Evolutionary conservation across 257 asterid species (phyloP).

Genomic region (Verbascum thapsus): DNA sequence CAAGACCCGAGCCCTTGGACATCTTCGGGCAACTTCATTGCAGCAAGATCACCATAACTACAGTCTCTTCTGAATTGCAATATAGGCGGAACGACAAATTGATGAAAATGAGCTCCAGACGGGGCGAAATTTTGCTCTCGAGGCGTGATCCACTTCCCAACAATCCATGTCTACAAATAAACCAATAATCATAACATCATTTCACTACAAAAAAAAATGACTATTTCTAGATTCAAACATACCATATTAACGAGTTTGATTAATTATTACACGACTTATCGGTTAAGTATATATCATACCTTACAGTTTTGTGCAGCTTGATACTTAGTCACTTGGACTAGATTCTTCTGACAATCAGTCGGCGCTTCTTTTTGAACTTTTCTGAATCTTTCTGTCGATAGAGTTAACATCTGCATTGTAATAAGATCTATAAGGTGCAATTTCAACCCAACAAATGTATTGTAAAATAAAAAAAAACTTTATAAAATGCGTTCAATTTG

Average conservation of each 20-base stretch:
- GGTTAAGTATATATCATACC: conserved; percentile 36
- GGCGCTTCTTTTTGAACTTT: conserved; percentile 81
- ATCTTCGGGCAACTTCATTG: conserved; percentile 80
- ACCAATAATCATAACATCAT: not conserved
- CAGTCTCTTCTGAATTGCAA: conserved; percentile 74
- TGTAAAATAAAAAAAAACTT: too few species aligned
- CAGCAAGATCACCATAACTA: conserved; percentile 84
- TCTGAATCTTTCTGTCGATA: conserved; percentile 71
- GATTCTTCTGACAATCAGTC: conserved; percentile 52
- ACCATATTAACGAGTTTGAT: not conserved
- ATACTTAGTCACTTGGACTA: conserved; percentile 85
- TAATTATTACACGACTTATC: too few species aligned
- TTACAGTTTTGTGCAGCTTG: conserved; percentile 83
- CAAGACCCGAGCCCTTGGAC: conserved; percentile 82
- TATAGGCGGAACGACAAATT: conserved; percentile 88
- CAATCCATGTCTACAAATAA: conserved; percentile 70
- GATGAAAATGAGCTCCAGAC: conserved; percentile 79
- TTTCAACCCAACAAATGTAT: too few species aligned
- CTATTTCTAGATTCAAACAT: too few species aligned
- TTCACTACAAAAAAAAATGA: not conserved
- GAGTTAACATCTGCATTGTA: too few species aligned
- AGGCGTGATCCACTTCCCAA: conserved; percentile 91
- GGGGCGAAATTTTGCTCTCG: conserved; percentile 82
- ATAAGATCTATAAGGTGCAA: too few species aligned
- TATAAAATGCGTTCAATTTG: too few species aligned